These are phyloP conservation scores for Coemansia sp. DNA, from an alignment of 192 early-diverging fungal species.

Conservation along the genomic window DNA sequence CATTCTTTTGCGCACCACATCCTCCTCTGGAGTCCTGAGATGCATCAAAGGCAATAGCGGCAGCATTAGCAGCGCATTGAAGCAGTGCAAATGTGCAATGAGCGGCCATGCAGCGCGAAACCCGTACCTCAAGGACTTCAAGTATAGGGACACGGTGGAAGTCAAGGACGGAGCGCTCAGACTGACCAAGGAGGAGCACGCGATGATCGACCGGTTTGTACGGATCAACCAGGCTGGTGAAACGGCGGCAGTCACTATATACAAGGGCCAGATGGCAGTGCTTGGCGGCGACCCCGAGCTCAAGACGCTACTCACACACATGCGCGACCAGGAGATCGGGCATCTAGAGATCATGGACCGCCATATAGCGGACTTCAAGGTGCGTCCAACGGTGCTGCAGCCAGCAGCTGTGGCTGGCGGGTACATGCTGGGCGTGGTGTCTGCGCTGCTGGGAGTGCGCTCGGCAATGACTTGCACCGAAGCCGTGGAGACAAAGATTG, in stretches of 20 bases:
- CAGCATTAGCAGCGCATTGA: not conserved
- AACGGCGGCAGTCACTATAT: constrained; percentile 93
- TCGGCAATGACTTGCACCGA: constrained; percentile 99
- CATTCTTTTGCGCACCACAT: constrained; percentile 1
- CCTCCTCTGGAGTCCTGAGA: not conserved
- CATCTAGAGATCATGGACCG: constrained; percentile 82
- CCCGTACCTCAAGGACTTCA: constrained; percentile 43
- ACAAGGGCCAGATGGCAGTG: constrained; percentile 89
- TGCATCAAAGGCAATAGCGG: not conserved
- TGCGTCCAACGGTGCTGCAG: constrained; percentile 80
- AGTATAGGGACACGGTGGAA: constrained; percentile 27
- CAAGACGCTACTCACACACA: constrained; percentile 78
- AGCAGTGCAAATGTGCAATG: constrained; percentile 10
- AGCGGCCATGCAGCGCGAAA: constrained; percentile 44
- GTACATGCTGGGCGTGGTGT: constrained; percentile 79
- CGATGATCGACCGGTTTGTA: constrained; percentile 72
- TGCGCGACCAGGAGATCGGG: constrained; percentile 93
- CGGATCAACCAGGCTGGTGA: constrained; percentile 98
- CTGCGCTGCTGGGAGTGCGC: constrained; percentile 88
- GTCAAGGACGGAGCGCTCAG: constrained; percentile 31
- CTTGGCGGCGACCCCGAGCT: constrained; percentile 69
- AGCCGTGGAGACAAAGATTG: constrained; percentile 95
- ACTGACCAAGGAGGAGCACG: constrained; percentile 58
- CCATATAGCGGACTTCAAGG: constrained; percentile 71
- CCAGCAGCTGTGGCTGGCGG: constrained; percentile 89